A percentile compares a stretch with the other conserved stretches of the same genome.
Evolutionary conservation across 2,329 filamentous ascomycete genomes (phyloP).

Genomic region (Zymoseptoria ardabiliae): DNA sequence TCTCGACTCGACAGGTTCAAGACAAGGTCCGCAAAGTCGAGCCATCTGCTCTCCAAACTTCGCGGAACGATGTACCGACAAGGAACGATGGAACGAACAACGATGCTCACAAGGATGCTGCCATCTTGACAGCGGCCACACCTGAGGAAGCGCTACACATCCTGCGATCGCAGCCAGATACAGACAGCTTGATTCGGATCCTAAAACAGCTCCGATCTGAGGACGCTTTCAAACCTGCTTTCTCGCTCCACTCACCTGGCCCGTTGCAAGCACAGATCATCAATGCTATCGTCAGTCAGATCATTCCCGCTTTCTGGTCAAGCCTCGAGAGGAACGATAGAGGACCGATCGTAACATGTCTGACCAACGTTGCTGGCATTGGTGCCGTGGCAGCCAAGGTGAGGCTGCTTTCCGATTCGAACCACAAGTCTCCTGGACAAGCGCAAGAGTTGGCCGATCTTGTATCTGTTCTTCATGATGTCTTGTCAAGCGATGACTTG

Average conservation of each 20-base stretch:
- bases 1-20: slow-evolving; percentile 5
- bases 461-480: slow-evolving; percentile 35
- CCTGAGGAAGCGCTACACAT: slow-evolving; percentile 27
- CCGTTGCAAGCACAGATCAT: slow-evolving; percentile 68
- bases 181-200: slow-evolving; percentile 25
- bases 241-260: slow-evolving; percentile 56
- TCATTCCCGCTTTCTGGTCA: slow-evolving; percentile 76
- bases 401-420: slow-evolving; percentile 30
- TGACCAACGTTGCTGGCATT: slow-evolving; percentile 68
- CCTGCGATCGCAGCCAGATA: slow-evolving; percentile 35
- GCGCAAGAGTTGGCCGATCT: slow-evolving; percentile 28
- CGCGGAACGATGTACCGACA: neutral
- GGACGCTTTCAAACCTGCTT: slow-evolving; percentile 25
- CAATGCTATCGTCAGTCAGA: slow-evolving; percentile 64
- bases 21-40: neutral
- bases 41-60: neutral
- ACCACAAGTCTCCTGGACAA: neutral
- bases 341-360: slow-evolving; percentile 52
- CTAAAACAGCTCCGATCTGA: slow-evolving; percentile 9
- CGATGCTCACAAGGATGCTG: too few species aligned
- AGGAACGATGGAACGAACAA: too few species aligned
- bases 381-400: slow-evolving; percentile 70
- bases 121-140: neutral
- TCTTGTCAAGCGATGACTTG: slow-evolving; percentile 41
- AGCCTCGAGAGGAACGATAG: slow-evolving; percentile 42